phyloP scores from a whole-genome alignment of 305 asterid species.

The Plantago rigida region DNA sequence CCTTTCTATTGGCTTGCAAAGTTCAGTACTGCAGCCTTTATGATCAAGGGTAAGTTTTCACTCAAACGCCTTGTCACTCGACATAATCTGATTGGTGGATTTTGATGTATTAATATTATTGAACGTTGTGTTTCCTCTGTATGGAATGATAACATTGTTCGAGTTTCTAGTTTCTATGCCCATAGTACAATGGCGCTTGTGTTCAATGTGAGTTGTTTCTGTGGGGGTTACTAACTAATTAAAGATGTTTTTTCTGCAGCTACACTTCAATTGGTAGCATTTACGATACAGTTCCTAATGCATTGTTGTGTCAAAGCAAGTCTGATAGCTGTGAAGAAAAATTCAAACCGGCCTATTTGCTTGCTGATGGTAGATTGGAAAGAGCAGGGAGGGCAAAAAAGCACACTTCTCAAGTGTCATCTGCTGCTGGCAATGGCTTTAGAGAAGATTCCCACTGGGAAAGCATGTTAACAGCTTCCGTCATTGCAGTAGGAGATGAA shows the following conservation, averaged over 20 bases:
- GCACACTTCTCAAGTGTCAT: slow-evolving; percentile 32
- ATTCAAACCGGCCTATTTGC: slow-evolving; percentile 74
- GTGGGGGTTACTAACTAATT: neutral
- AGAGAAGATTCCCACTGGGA: slow-evolving; percentile 35
- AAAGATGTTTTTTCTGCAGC: slow-evolving; percentile 33
- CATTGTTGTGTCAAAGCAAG: slow-evolving; percentile 37
- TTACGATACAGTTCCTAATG: slow-evolving; percentile 32
- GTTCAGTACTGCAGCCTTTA: slow-evolving; percentile 81
- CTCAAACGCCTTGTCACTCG: slow-evolving; percentile 11
- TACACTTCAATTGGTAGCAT: slow-evolving; percentile 91
- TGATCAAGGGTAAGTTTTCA: slow-evolving; percentile 62
- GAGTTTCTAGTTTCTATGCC: neutral
- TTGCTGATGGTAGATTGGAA: slow-evolving; percentile 81
- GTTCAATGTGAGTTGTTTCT: neutral
- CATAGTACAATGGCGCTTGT: neutral
- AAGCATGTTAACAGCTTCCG: slow-evolving; percentile 52
- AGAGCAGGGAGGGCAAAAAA: slow-evolving; percentile 84
- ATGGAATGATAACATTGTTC: neutral
- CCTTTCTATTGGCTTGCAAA: slow-evolving; percentile 80
- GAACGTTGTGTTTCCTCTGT: neutral
- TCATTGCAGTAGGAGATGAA: slow-evolving; percentile 82
- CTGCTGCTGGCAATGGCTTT: slow-evolving; percentile 48
- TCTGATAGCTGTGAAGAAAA: slow-evolving; percentile 37
- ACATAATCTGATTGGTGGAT: neutral
- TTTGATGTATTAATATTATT: neutral